Evolutionary conservation across 192 early-diverging fungal species (phyloP).

Genomic region (Coemansia sp.): DNA sequence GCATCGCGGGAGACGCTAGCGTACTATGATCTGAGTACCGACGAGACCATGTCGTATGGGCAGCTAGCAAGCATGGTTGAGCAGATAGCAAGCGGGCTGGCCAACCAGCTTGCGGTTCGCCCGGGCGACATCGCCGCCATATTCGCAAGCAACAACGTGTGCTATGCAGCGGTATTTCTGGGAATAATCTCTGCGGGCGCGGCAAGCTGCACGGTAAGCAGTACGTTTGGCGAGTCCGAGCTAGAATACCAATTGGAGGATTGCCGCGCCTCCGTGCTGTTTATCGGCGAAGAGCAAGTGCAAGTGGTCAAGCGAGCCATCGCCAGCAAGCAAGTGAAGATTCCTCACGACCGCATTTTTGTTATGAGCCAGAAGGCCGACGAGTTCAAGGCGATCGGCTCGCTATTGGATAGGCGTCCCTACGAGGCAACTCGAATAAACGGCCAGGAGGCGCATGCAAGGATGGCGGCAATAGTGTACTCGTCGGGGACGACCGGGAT

Average conservation of each 20-base stretch:
- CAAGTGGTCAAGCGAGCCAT: slow-evolving; percentile 16
- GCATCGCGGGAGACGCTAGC: slow-evolving; percentile 15
- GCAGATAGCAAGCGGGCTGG: slow-evolving; percentile 27
- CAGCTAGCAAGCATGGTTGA: slow-evolving; percentile 13
- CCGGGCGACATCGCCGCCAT: slow-evolving; percentile 24
- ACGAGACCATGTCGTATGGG: slow-evolving; percentile 10
- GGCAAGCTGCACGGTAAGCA: slow-evolving; percentile 33
- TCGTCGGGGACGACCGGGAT: slow-evolving; percentile 66
- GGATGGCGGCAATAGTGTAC: slow-evolving; percentile 59
- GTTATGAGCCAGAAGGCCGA: slow-evolving; percentile 34
- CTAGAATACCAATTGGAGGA: slow-evolving; percentile 70
- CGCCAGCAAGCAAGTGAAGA: slow-evolving; percentile 7
- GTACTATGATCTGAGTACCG: slow-evolving; percentile 24
- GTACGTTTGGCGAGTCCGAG: slow-evolving; percentile 60
- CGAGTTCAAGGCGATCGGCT: slow-evolving; percentile 33
- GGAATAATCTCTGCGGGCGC: slow-evolving; percentile 33
- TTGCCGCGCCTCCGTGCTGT: slow-evolving; percentile 54
- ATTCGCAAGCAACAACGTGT: slow-evolving; percentile 32
- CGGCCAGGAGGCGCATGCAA: slow-evolving; percentile 7
- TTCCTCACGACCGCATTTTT: slow-evolving; percentile 10
- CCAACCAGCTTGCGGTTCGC: slow-evolving; percentile 11
- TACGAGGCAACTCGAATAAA: slow-evolving; percentile 15
- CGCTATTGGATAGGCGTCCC: slow-evolving; percentile 10
- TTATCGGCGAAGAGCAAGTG: slow-evolving; percentile 57
- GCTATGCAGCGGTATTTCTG: slow-evolving; percentile 29